These are phyloP conservation scores for Monosporascus cannonballus DNA, from an alignment of 2,329 filamentous ascomycete species.

Conservation along the genomic window DNA sequence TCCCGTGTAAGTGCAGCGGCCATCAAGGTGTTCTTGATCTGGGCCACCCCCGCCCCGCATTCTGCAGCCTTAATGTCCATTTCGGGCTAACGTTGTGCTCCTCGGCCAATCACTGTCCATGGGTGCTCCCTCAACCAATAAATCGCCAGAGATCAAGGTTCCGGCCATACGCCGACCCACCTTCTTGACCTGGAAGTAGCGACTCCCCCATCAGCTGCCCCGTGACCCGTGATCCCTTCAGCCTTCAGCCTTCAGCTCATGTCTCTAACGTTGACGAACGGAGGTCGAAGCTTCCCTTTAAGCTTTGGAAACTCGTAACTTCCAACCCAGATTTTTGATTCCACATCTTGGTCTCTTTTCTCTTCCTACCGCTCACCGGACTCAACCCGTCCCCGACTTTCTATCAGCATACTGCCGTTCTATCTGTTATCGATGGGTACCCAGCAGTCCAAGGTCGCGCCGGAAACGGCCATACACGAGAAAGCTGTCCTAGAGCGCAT, in stretches of 20 bases:
- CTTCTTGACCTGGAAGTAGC: neutral
- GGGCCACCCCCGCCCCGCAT: neutral
- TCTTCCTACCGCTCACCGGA: too few species aligned
- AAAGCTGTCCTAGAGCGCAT: conserved; percentile 40
- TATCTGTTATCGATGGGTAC: conserved; percentile 33
- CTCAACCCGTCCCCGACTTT: too few species aligned
- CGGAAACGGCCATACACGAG: conserved; percentile 27
- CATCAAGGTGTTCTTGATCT: neutral
- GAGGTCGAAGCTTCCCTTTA: too few species aligned
- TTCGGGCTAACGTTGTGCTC: neutral
- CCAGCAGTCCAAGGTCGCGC: conserved; percentile 34
- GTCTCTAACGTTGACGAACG: too few species aligned
- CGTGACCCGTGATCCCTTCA: too few species aligned
- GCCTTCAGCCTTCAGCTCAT: neutral
- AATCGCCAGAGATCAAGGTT: too few species aligned
- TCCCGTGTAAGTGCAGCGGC: neutral
- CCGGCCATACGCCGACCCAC: neutral
- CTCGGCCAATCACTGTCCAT: neutral
- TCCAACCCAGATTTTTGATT: too few species aligned
- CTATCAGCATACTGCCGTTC: neutral
- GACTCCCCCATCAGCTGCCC: neutral
- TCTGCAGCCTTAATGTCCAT: neutral
- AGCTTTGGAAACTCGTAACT: too few species aligned
- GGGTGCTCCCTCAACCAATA: too few species aligned
- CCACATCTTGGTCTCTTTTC: too few species aligned